Conservation (phyloP, 2,329 filamentous ascomycete genomes). For the Sporothrix schenckii region DNA sequence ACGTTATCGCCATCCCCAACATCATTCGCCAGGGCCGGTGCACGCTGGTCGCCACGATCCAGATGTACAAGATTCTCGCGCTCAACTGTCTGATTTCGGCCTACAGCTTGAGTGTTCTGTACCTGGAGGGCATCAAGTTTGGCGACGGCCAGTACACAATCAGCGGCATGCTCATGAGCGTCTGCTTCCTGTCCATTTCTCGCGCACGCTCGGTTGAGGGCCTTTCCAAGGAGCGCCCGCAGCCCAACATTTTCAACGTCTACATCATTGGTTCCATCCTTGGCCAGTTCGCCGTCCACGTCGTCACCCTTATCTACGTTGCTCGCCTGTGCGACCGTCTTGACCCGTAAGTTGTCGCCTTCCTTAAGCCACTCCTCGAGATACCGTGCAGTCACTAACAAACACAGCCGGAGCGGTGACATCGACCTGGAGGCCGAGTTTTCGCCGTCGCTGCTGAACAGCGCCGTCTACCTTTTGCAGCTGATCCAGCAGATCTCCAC, state of each 20-base stretch:
- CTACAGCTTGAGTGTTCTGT: conserved; percentile 94
- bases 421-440: conserved; percentile 96
- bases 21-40: conserved; percentile 97
- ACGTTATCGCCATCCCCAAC: conserved; percentile 95
- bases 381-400: conserved; percentile 38
- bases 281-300: conserved; percentile 95
- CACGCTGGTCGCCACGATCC: conserved; percentile 95
- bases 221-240: conserved; percentile 92
- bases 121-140: conserved; percentile 98
- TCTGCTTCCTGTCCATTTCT: conserved; percentile 98
- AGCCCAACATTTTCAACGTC: conserved; percentile 98
- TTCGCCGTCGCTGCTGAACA: conserved; percentile 89
- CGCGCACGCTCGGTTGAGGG: conserved; percentile 93
- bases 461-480: conserved; percentile 93
- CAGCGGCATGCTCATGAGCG: conserved; percentile 99
- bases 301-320: conserved; percentile 90
- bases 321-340: conserved; percentile 83
- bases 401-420: conserved; percentile 52
- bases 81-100: conserved; percentile 97
- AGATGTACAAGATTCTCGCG: conserved; percentile 99
- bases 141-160: conserved; percentile 98
- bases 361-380: background rate
- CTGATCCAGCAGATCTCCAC: conserved; percentile 99
- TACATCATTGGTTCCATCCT: conserved; percentile 99
- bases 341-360: conserved; percentile 68